Evolutionary conservation across 2,329 filamentous ascomycete genomes (phyloP), one percentile per base, ranked within the genome.

Genomic region (Pseudomassariella vexata): DNA sequence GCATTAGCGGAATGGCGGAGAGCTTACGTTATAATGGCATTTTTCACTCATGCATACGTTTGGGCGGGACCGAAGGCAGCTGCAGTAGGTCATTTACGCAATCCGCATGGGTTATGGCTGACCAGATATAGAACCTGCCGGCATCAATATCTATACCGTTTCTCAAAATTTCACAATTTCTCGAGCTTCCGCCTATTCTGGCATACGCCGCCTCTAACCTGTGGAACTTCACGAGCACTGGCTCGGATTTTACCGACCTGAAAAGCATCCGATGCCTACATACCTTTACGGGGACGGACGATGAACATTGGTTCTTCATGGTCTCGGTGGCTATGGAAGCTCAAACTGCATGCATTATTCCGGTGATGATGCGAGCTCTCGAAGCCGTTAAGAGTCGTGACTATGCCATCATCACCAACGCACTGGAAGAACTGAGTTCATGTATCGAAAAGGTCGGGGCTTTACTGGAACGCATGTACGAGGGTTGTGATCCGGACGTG

Each of bases 221-320:
- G 9, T 96, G 89, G 89, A 96, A 96, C 60, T 95, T 85, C 60
- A 70, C 74, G 40, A 77, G 82, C 23, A 39, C 45, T 0, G 53
- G 57, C 3, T 26, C 46, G 1, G 70, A 79, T 30, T 75, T 83
- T 18, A 73, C 79, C 42, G 65, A 76, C 36, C 64, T 90, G 8
- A 74, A 85, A 37, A 78, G 82, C 30, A 66, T 95, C 9, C 66
- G 72, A 14, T 82, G 80, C 0, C 68, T 89, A 8, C 73, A 83
- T 50, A 94, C 89, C 9, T 92, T 95, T 49, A 95, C 88, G 5
- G 89, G 87, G 17, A 92, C 86, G 6, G 62, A 82, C 30, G 88
- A 94, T 45, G 90, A 96, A 59, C 87, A 88, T 47, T 95, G 90
- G 90, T 96, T 96, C 61, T 89, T 89, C 46, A 68, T 92, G 22